Evolutionary conservation across 345 rosid genomes (phyloP), one percentile per base, ranked within the genome.

Genomic region (Mercurialis annua): DNA sequence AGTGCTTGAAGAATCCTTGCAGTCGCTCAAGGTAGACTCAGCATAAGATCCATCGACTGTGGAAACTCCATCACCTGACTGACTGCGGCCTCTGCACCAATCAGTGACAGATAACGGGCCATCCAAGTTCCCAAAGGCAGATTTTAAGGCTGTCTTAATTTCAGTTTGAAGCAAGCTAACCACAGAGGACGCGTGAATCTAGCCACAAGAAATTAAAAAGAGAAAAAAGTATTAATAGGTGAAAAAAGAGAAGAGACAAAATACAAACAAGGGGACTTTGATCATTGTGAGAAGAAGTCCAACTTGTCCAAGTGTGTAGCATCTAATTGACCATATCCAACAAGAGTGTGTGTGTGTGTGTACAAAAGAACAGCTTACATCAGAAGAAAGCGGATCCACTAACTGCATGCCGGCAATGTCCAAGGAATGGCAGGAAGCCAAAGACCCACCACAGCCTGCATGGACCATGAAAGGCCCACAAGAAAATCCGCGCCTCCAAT

Each of bases 361-460:
- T 59, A 50, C 44, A 65, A 70, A n/a, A 66, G 47, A 64, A 74
- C 66, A 57, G 56, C 90, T 88, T 81, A 94, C 99, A 76, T 90
- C 92, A 70, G 98, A 86, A 68, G 92, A 86, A 77, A 94, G 96
- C 64, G 99, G 99, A 83, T 94, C 99, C 57, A 85, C 92, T 70
- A 94, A 77, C 82, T 92, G 96, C 70, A 85, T 71, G 36, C 99
- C 98, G 78, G 99, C 92, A 78, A 89, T 78, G 75, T 94, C 99
- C 76, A 94, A 71, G 59, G 88, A 90, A 84, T 94, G 99, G 55
- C 97, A 86, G 64, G 98, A 90, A 72, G 99, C 90, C 83, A 94
- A 74, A 74, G 87, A 81, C 64, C 99, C 99, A 38, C 99, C 99
- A 79, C 99, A 94, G 64, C 99, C 98, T 31, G 98, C 98, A 85